phyloP scores from a whole-genome alignment of 257 asterid genomes.

The Solanum ossicruentum region DNA sequence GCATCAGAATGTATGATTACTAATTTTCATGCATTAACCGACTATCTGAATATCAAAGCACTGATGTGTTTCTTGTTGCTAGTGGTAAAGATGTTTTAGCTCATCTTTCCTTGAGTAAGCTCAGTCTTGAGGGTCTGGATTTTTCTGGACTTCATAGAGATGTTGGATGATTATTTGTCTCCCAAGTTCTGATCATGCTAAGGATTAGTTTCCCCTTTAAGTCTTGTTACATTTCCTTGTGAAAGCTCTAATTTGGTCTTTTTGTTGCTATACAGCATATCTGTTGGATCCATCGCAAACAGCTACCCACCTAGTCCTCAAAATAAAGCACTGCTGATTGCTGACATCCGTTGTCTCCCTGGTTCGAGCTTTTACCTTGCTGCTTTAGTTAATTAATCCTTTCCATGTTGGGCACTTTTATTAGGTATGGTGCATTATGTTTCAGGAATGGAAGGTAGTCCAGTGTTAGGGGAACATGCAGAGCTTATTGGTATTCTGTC shows the following conservation, averaged over 20 bases:
- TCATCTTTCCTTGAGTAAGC: not conserved
- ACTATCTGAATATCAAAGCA: not conserved
- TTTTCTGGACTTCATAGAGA: not conserved
- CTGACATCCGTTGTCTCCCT: conserved; percentile 96
- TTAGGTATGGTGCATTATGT: conserved; percentile 14
- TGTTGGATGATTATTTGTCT: not conserved
- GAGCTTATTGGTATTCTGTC: conserved; percentile 71
- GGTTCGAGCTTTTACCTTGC: conserved; percentile 43
- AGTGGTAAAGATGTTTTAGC: not conserved
- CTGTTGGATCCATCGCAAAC: conserved; percentile 88
- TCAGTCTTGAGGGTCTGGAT: not conserved
- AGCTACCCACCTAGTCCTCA: conserved; percentile 60
- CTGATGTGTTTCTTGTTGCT: not conserved
- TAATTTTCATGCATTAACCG: not conserved
- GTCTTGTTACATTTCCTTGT: not conserved
- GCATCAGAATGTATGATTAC: not conserved
- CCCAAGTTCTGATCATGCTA: not conserved
- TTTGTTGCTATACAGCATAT: conserved; percentile 40
- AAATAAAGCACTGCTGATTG: conserved; percentile 63
- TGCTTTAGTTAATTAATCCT: not conserved
- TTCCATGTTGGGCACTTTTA: conserved; percentile 6
- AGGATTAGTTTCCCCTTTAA: not conserved
- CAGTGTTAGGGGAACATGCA: conserved; percentile 69
- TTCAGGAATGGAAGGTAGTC: conserved; percentile 98
- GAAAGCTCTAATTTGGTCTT: not conserved